Base-by-base conservation (phyloP, 306 rosid species). In the Cucurbita ficifolia region DNA sequence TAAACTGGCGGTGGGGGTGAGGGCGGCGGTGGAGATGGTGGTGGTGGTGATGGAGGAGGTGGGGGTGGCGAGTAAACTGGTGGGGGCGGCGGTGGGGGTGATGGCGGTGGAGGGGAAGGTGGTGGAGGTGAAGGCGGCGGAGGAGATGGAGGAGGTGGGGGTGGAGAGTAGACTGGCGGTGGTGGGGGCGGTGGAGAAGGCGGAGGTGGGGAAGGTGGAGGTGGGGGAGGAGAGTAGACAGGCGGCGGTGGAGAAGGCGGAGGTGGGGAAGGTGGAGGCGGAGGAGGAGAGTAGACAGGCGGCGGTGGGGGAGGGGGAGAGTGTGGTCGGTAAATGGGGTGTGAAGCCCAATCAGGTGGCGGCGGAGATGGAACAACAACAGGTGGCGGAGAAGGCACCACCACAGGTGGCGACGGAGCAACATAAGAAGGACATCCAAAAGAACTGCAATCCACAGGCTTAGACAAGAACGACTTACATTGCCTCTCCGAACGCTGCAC, bases 381-480 rank as follows among this genome's bases (percentile, higher is more conserved):
- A 38, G 82, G 70, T 5, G 82, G 76, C 18, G 76, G 72, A 35
- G 74, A 70, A 1, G 35, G 58, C n/a, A 48, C 39, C 74, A 36
- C 46, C 2, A 64, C 62, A 0, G 87, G 87, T 0, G 86, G 79
- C 7, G 80, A 36, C 2, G 86, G 81, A n/a, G 81, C 76, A 58
- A 79, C 79, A 58, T 77, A 83, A 38, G 81, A 6, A 35, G 84
- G 77, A 29, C 99, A 94, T 33, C 81, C 82, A 75, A 94, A 89
- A 16, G 99, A 86, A 10, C 69, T 75, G 17, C 99, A 94, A 65
- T 89, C 86, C 76, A 94, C 92, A 40, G 86, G 96, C 76, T 75
- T 83, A 35, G 98, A 89, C 92, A 81, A 80, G 83, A 93, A 93
- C 70, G 90, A 80, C 92, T 84, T 87, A 83, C 99, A 94, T 82